Base-by-base conservation (phyloP, 1,284 basidiomycete genomes). In the Cryptococcus sp. region DNA sequence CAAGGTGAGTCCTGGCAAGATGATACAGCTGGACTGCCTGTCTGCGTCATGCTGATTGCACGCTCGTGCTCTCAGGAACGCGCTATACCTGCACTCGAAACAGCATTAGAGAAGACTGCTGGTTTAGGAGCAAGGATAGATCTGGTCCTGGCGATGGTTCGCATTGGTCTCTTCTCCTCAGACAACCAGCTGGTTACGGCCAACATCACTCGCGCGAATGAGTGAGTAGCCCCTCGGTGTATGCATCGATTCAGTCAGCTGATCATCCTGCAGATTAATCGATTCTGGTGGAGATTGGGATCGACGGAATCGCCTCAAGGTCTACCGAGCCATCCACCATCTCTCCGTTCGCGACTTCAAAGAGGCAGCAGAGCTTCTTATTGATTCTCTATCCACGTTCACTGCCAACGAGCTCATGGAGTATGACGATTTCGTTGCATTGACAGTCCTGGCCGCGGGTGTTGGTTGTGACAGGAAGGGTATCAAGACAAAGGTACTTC, bases 231-330 rank as follows among this genome's bases (percentile, higher is more conserved):
- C 56, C 27, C 45, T 8, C 42, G 20, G 16, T 7, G 31, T 41
- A 25, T 22, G 11, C 17, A 42, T 55, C 59, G 50, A 60, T 27
- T 13, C 31, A 23, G 22, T 41, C 17, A 17, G 39, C 47, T 56
- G n/a, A 35, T 13, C 7, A 13, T 60, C 25, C 47, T 23, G 5
- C 71, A 94, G 91, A 62, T 81, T 97, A 39, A 90, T 98, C 52
- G 93, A 98, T 70, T 87, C 93, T 75, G 95, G 96, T 2, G 95
- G 96, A 48, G 95, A 99, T 78, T 99, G 95, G 95, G 95, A 99
- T 78, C 84, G 96, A 56, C 85, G 93, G 35, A 99, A 98, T 77
- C 85, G 94, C 47, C 86, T 98, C 67, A 99, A 98, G 78, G 95
- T 97, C 42, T 99, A 99, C 81, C 86, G 88, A 55, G 94, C 90